phyloP scores from a whole-genome alignment of 306 rosid species.

The Nissolia schottii region DNA sequence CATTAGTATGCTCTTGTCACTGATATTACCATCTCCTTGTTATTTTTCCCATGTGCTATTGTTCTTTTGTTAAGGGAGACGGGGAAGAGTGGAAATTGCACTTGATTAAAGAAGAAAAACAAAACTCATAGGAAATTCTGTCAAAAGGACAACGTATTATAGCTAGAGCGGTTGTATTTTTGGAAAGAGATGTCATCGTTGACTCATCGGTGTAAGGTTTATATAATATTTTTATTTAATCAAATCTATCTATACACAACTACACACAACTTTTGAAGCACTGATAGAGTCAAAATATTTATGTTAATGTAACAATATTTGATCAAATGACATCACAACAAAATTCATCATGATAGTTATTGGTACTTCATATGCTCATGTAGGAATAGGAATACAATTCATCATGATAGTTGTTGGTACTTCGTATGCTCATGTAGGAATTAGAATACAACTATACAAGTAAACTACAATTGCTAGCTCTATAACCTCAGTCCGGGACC shows the following conservation, averaged over 20 bases:
- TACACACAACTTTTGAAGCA: too few species aligned
- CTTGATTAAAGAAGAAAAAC: not conserved
- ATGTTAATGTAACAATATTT: too few species aligned
- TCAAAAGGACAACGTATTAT: not conserved
- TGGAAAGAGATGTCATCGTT: too few species aligned
- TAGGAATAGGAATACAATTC: not conserved
- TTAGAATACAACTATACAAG: too few species aligned
- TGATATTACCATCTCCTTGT: not conserved
- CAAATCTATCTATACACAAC: too few species aligned
- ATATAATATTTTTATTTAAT: too few species aligned
- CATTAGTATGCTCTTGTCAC: not conserved
- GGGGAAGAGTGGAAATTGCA: not conserved
- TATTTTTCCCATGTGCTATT: not conserved
- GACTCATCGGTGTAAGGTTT: too few species aligned
- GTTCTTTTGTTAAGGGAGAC: not conserved
- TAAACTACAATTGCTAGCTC: not conserved
- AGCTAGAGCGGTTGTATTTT: too few species aligned
- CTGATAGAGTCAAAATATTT: too few species aligned
- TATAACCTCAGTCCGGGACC: not conserved
- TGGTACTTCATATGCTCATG: slow-evolving; percentile 19
- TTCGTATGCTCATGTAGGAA: not conserved
- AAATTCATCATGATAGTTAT: slow-evolving; percentile 18
- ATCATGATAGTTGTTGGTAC: slow-evolving; percentile 27
- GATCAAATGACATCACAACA: too few species aligned
- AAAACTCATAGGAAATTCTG: not conserved